Evolutionary conservation across 139 green algal genomes (phyloP), one percentile per base, ranked within the genome.

Genomic region (Limnomonas spitsbergensis): DNA sequence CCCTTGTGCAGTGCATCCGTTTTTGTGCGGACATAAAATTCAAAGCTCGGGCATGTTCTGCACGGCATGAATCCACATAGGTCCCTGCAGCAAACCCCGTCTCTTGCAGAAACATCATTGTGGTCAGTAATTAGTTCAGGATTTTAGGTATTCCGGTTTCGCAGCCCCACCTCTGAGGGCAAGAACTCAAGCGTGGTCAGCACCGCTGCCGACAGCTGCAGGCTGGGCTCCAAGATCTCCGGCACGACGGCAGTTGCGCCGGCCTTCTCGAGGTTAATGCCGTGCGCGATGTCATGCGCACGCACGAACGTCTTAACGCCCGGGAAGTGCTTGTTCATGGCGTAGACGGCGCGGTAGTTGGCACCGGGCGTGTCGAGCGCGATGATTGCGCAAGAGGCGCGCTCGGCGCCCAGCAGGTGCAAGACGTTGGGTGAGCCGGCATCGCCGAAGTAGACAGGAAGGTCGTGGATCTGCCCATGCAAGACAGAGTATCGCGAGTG

Each of bases 391-490:
- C 73, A 78, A 3, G 73, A 27, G 27, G 54, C 75, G 6, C 54
- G 53, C 24, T 80, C 75, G 3, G 75, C 75, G 26, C 79, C 76
- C 35, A 74, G 34, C 35, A 74, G 68, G 77, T 92, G 88, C 79
- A 92, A 81, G 53, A 92, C 86, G 0, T 80, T 81, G 38, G 84
- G 82, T 0, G 80, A 87, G 35, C 68, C 68, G 29, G 95, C 94
- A 69, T 99, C 96, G 26, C 96, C 96, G 89, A 99, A 99, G 90
- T 96, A 99, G 0, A 99, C 94, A 0, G 95, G 94, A 56, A 98
- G 85, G 82, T 98, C 95, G 2, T 90, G 40, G 24, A 38, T 39
- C 56, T 70, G 20, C n/a, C n/a, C n/a, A n/a, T n/a, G n/a, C n/a
- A n/a, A n/a, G n/a, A n/a, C n/a, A n/a, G n/a, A n/a, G n/a, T n/a